These are phyloP conservation scores for Kuraishia ogatae DNA, from an alignment of 805 yeast species.

Conservation along the genomic window DNA sequence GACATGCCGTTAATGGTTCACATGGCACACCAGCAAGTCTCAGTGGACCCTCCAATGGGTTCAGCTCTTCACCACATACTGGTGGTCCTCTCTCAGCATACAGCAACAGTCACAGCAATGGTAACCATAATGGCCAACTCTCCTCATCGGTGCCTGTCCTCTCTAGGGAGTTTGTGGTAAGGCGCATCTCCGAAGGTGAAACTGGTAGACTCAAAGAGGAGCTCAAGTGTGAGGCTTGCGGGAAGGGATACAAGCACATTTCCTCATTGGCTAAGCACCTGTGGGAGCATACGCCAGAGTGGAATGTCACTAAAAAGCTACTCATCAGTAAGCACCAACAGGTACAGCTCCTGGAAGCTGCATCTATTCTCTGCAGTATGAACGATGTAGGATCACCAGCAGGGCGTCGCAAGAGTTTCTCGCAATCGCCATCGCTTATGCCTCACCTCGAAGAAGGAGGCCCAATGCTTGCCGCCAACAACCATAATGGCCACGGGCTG, in stretches of 20 bases:
- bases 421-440: background rate
- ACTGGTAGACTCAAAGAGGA: constrained; percentile 79
- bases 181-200: constrained; percentile 81
- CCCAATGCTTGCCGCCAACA: background rate
- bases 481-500: background rate
- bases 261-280: constrained; percentile 81
- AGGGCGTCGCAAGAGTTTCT: background rate
- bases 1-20: background rate
- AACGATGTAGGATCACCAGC: constrained; percentile 26
- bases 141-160: constrained; percentile 19
- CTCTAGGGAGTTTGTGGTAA: constrained; percentile 64
- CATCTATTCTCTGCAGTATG: constrained; percentile 71
- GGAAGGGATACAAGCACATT: constrained; percentile 85
- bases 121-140: constrained; percentile 1
- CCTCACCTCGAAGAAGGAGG: background rate
- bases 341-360: constrained; percentile 74
- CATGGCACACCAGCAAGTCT: background rate
- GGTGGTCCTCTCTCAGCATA: background rate
- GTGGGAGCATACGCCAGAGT: constrained; percentile 94
- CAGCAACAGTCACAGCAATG: background rate
- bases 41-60: background rate
- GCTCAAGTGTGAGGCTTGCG: constrained; percentile 83
- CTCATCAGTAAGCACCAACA: constrained; percentile 83
- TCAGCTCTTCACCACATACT: background rate
- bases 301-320: constrained; percentile 80